Evolutionary conservation across 164 flowering plant genomes (phyloP), one percentile per base, ranked within the genome.

Genomic region (Cinnamomum chago): DNA sequence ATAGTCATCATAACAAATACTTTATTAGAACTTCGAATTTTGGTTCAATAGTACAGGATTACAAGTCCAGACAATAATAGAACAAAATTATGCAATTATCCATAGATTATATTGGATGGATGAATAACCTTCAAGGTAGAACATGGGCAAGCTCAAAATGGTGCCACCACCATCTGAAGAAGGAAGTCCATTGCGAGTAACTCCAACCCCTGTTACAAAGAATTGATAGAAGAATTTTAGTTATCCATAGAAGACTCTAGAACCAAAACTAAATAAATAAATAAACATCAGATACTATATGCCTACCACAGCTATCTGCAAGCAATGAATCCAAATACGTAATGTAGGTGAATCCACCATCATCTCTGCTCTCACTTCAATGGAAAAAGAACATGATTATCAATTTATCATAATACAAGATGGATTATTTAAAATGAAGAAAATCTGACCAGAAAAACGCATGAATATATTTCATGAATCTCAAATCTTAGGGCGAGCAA

Each of bases 291-390:
- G 24, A 47, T 33, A 22, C n/a, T 50, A 17, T 20, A 50, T 77
- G 50, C 91, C 72, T 82, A 93, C 99, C 99, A 28, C 99, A 98
- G 79, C 93, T 96, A 81, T 95, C 93, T 3, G 94, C 82, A 77
- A 92, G 99, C 76, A 93, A 78, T 2, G 97, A 86, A 73, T 92
- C 90, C 88, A 95, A 82, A 73, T 84, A 70, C 30, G 91, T 80
- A 83, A 92, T 79, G 72, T 88, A 92, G 24, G 92, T 85, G 76
- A 83, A 76, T 51, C 83, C 88, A 75, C 79, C 80, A 70, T 81
- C 62, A 73, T 76, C 89, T 73, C 82, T 72, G 25, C 76, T 84
- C 22, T 51, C 77, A 73, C 92, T 88, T 71, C 25, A 62, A 40
- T 62, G 13, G 28, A 64, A 13, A 64, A 40, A 7, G 11, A 40